Evolutionary conservation across 352 stramenopile species (phyloP).

Genomic region (Phytophthora foliorum): DNA sequence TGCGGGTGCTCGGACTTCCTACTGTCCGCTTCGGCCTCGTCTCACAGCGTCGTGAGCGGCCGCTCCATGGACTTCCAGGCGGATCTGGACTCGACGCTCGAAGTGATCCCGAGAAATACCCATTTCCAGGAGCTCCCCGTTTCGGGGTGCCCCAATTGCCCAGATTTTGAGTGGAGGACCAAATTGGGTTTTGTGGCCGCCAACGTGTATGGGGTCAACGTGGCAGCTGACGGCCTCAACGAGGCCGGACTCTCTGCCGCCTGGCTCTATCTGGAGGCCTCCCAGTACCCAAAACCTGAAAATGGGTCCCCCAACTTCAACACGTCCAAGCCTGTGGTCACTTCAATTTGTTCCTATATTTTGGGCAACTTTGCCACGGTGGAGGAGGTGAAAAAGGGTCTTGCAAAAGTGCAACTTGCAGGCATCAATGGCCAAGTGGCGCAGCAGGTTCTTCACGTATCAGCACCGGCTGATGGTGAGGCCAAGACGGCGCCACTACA

Average conservation of each 20-base stretch:
- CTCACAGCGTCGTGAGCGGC: slow-evolving; percentile 47
- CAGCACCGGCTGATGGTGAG: slow-evolving; percentile 21
- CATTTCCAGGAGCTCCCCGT: slow-evolving; percentile 58
- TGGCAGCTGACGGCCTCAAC: slow-evolving; percentile 64
- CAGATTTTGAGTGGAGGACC: slow-evolving; percentile 53
- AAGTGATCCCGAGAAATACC: slow-evolving; percentile 61
- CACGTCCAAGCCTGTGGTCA: slow-evolving; percentile 57
- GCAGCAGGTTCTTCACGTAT: slow-evolving; percentile 27
- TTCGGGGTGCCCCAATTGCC: slow-evolving; percentile 46
- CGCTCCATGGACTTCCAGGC: slow-evolving; percentile 71
- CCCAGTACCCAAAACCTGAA: slow-evolving; percentile 58
- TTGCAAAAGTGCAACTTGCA: slow-evolving; percentile 65
- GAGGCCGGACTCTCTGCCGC: slow-evolving; percentile 61
- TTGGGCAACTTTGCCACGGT: slow-evolving; percentile 76
- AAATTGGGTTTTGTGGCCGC: slow-evolving; percentile 59
- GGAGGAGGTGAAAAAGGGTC: slow-evolving; percentile 59
- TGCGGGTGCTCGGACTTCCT: slow-evolving; percentile 67
- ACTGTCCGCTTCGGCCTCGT: slow-evolving; percentile 41
- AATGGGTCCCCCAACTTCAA: slow-evolving; percentile 31
- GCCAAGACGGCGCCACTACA: slow-evolving; percentile 61
- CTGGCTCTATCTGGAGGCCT: slow-evolving; percentile 55
- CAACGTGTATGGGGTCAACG: slow-evolving; percentile 67
- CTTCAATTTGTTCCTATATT: slow-evolving; percentile 76
- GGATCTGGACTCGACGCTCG: slow-evolving; percentile 52
- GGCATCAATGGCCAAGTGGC: slow-evolving; percentile 54